These are phyloP conservation scores for Cladosporium sp. DNA, from an alignment of 2,329 filamentous ascomycete species.

Conservation along the genomic window DNA sequence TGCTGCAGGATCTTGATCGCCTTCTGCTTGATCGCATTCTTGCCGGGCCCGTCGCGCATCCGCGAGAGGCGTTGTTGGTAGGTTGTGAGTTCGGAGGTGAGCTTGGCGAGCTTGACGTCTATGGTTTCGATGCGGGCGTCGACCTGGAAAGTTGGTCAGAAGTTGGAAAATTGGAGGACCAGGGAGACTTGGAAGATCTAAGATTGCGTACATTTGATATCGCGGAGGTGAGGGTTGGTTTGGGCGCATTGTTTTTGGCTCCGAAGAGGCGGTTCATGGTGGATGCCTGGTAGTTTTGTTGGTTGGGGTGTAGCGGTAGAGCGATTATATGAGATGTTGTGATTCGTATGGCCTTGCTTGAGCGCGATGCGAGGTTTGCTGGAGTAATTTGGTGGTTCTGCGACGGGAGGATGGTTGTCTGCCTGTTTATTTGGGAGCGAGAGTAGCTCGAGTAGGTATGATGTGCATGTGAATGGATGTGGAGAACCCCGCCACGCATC, in stretches of 20 bases:
- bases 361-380: neutral
- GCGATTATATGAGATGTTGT: neutral
- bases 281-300: constrained; percentile 3
- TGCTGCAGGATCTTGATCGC: constrained; percentile 91
- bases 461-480: constrained; percentile 3
- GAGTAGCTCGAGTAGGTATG: neutral
- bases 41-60: constrained; percentile 95
- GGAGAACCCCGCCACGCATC: neutral
- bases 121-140: constrained; percentile 81
- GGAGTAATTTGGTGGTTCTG: neutral
- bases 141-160: constrained; percentile 50
- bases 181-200: neutral
- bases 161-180: neutral
- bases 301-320: neutral
- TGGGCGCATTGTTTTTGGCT: constrained; percentile 79
- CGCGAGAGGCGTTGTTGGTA: constrained; percentile 86
- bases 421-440: neutral
- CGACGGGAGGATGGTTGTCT: neutral
- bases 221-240: constrained; percentile 81
- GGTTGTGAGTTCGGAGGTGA: constrained; percentile 84
- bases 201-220: constrained; percentile 68
- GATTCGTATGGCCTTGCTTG: neutral
- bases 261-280: constrained; percentile 95
- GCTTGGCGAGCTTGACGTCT: constrained; percentile 90
- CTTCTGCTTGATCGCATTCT: constrained; percentile 88